Conservation (phyloP, 1,139 yeast genomes). For the Komagataea norvegica region DNA sequence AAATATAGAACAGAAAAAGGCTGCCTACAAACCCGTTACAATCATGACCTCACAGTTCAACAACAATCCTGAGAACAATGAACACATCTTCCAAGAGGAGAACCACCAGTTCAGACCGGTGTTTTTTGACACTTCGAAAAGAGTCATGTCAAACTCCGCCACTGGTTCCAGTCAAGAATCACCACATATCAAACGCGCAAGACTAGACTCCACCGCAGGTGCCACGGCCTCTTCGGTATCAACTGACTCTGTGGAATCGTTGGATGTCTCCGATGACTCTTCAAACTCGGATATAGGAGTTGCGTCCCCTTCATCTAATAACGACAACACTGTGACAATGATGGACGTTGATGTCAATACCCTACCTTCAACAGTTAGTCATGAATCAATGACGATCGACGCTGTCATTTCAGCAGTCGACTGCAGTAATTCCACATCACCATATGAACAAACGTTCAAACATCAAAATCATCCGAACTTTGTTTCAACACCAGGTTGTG, state of each 20-base stretch:
- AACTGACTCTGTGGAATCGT: not conserved
- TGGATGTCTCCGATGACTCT: not conserved
- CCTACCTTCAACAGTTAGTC: constrained; percentile 4
- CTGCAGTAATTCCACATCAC: not conserved
- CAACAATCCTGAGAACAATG: constrained; percentile 32
- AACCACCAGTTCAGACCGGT: constrained; percentile 28
- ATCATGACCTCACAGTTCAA: constrained; percentile 31
- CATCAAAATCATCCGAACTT: constrained; percentile 10
- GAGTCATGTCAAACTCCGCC: constrained; percentile 19
- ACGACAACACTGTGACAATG: constrained; percentile 1
- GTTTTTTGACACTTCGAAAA: constrained; percentile 28
- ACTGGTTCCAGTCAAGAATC: constrained; percentile 18
- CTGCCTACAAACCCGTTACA: too few species aligned
- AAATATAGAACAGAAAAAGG: too few species aligned
- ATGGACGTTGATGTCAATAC: constrained; percentile 4
- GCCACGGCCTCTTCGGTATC: constrained; percentile 6
- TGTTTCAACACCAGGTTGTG: constrained; percentile 12
- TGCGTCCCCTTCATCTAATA: constrained; percentile 10
- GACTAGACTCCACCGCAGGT: constrained; percentile 28
- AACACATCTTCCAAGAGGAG: constrained; percentile 31
- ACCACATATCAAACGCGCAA: constrained; percentile 29
- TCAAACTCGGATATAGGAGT: not conserved
- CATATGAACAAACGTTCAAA: constrained; percentile 7
- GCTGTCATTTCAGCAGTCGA: constrained; percentile 11
- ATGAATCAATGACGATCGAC: constrained; percentile 9